phyloP scores from a whole-genome alignment of 352 stramenopile species.

The Globisporangium splendens region DNA sequence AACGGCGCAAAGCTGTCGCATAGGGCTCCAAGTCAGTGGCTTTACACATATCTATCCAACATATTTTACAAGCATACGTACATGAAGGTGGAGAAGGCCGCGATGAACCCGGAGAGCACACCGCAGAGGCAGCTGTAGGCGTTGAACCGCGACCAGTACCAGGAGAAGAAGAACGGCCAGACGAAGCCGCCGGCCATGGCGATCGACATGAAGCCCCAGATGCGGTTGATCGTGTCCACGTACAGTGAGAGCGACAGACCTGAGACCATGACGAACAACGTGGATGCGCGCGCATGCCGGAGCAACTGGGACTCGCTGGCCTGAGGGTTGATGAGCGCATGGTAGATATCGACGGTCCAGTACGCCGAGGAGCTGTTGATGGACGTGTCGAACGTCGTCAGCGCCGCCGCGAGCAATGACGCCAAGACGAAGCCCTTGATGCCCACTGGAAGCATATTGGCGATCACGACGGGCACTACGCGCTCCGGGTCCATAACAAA shows the following conservation, averaged over 20 bases:
- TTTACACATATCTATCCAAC: no score
- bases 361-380: slow-evolving; percentile 80
- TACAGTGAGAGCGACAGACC: slow-evolving; percentile 61
- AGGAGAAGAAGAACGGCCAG: slow-evolving; percentile 77
- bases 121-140: slow-evolving; percentile 54
- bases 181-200: slow-evolving; percentile 62
- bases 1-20: slow-evolving; percentile 37
- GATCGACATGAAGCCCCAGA: slow-evolving; percentile 83
- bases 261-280: slow-evolving; percentile 50
- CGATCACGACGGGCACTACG: slow-evolving; percentile 71
- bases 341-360: slow-evolving; percentile 83
- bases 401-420: slow-evolving; percentile 60
- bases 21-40: neutral
- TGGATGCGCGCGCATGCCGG: slow-evolving; percentile 62
- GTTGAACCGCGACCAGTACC: slow-evolving; percentile 82
- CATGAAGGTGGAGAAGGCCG: slow-evolving; percentile 61
- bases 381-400: slow-evolving; percentile 79
- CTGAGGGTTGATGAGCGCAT: slow-evolving; percentile 57
- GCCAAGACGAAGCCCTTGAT: slow-evolving; percentile 67
- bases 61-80: slow-evolving; percentile 40
- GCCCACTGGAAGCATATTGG: slow-evolving; percentile 65
- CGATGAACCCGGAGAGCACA: slow-evolving; percentile 47
- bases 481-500: slow-evolving; percentile 66
- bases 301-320: slow-evolving; percentile 54
- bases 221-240: slow-evolving; percentile 72